Evolutionary conservation across 176 grass and related monocot species (phyloP), one percentile per base, ranked within the genome.

Genomic region (Phyllostachys edulis): DNA sequence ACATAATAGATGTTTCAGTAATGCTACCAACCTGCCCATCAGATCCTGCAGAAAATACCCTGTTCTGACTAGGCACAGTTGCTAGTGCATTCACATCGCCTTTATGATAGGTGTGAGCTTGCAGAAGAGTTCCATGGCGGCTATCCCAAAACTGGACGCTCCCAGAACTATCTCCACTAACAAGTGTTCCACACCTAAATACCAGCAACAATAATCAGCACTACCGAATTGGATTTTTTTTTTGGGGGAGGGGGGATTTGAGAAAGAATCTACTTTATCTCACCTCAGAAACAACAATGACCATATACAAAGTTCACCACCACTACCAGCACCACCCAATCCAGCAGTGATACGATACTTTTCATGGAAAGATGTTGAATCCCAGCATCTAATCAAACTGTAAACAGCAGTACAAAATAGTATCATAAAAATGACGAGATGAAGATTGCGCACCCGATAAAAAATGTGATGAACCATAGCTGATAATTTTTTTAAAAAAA

Each of bases 131-230:
- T 51, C 96, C 96, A 89, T 94, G 85, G 80, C 3, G 70, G 67
- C 89, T 86, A 83, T 99, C 96, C 96, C 96, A 99, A 89, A 99
- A 99, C 68, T 99, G 96, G 39, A 92, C 89, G 5, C 91, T 94
- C 76, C 96, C 96, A 45, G 86, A 89, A 82, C 96, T 99, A 77
- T 99, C 96, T 67, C 93, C 96, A 76, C 96, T 99, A 62, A 99
- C 86, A 89, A 99, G 91, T 9, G 93, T 96, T 64, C 93, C 96
- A 79, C 89, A 99, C 90, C 96, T 99, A 71, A 56, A 88, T 14
- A 89, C 26, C 18, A 75, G 78, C 46, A 86, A 49, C 5, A 90
- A 93, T 63, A 85, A 78, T 85, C 39, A 88, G 62, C 20, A 81
- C 17, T 29, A 76, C 50, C 40, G 34, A 51, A 73, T 37, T 27